A percentile compares a stretch with the other conserved stretches of the same genome.
These are phyloP conservation scores for Mangifera indica DNA, from an alignment of 345 rosid species.

Conservation along the genomic window DNA sequence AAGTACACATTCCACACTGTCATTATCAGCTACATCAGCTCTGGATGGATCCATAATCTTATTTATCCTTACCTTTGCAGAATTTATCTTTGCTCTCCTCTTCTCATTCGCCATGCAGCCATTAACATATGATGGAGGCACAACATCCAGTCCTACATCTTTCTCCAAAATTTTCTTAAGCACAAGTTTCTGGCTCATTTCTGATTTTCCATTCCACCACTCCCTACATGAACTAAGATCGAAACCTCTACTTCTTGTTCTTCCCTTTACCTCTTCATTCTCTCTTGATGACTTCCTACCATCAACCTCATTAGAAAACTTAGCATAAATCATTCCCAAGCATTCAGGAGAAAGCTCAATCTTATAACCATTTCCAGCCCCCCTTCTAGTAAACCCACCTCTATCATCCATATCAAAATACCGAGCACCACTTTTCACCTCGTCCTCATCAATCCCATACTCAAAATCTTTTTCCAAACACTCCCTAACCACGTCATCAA, in stretches of 20 bases:
- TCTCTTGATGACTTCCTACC: conserved; percentile 11
- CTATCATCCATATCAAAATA: conserved; percentile 35
- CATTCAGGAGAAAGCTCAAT: conserved; percentile 51
- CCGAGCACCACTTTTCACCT: conserved; percentile 19
- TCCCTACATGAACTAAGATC: conserved; percentile 32
- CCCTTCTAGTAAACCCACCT: conserved; percentile 1
- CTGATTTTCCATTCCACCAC: conserved; percentile 86
- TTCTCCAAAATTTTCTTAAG: conserved; percentile 65
- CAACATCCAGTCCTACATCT: conserved; percentile 59
- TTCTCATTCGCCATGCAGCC: conserved; percentile 42
- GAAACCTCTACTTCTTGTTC: conserved; percentile 18
- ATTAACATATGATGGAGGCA: conserved; percentile 70
- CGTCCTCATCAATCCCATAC: conserved; percentile 30
- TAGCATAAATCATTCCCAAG: conserved; percentile 42
- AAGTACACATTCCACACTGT: conserved; percentile 15
- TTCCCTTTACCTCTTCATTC: conserved; percentile 14
- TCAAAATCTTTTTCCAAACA: conserved; percentile 48
- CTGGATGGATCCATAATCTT: conserved; percentile 45
- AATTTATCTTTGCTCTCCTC: conserved; percentile 61
- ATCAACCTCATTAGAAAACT: conserved; percentile 34
- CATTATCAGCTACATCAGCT: conserved; percentile 19
- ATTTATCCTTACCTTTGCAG: conserved; percentile 59
- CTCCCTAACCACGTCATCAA: conserved; percentile 34
- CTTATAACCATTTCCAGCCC: conserved; percentile 18
- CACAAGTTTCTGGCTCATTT: conserved; percentile 61